Base-by-base conservation (phyloP, 2,329 filamentous ascomycete species). In the Hawksworthiomyces lignivorus region DNA sequence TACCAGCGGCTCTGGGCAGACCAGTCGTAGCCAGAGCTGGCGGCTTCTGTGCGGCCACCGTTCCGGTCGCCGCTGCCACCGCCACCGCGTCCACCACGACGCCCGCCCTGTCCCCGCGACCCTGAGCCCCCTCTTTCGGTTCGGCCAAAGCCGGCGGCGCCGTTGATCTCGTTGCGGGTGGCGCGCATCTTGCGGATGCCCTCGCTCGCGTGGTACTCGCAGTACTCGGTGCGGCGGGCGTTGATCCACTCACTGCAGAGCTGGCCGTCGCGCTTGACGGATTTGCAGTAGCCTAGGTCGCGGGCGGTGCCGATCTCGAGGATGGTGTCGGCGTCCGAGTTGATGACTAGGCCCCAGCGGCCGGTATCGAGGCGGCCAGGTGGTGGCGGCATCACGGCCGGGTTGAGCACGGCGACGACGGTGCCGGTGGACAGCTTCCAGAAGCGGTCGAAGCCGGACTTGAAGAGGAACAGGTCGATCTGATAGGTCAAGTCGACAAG, bases 371-470 rank as follows among this genome's bases (percentile, higher is more conserved):
- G 71, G 46, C 80, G 80, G 17, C 81, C 77, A 1, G 78, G 78
- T 0, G 84, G 84, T 0, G 90, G 90, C 4, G 90, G 87, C 80
- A 98, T 86, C 52, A 97, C 83, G 15, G 72, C 80, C 1, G 92
- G 92, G 56, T 98, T 98, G 22, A 98, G 70, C 20, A 98, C 85
- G 5, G 90, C 92, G 43, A 98, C 71, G 2, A 97, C 75, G 0
- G 89, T 96, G n/a, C 92, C 92, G 2, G 87, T 77, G 0, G 81
- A 81, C n/a, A 97, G 69, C 57, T 94, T 94, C 83, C 90, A 97
- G 66, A 92, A 98, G 41, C 85, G 80, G 14, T 86, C 82, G 54
- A 97, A 96, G 7, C 87, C 94, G 0, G 83, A 80, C 54, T 86
- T 85, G 62, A 98, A 98, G 12, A 98, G 75, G 54, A 88, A 97